A percentile compares a stretch with the other conserved stretches of the same genome.
phyloP scores from a whole-genome alignment of 495 filamentous ascomycete genomes.

The Sphaerosporella brunnea region DNA sequence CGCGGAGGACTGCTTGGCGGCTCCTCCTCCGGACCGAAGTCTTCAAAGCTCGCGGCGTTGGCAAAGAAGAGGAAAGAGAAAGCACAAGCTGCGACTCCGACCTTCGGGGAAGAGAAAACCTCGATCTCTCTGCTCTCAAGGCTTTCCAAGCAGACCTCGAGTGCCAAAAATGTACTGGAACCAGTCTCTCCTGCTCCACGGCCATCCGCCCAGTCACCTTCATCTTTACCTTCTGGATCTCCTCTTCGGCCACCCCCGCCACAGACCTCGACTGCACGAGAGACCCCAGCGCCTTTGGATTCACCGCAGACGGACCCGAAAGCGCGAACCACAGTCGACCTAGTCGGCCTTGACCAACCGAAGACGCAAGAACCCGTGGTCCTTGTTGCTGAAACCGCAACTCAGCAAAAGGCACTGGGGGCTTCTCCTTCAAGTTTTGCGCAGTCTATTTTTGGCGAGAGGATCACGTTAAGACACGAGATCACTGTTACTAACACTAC shows the following conservation, averaged over 20 bases:
- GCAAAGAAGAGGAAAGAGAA: conserved; percentile 80
- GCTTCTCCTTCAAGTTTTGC: conserved; percentile 27
- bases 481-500: conserved; percentile 16
- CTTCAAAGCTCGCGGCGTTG: conserved; percentile 76
- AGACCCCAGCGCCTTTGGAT: too few relatives aligned
- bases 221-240: too few relatives aligned
- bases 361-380: conserved; percentile 3
- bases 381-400: conserved; percentile 1
- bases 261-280: too few relatives aligned
- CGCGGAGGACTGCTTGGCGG: conserved; percentile 63
- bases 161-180: neutral
- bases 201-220: too few relatives aligned
- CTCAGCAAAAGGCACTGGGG: neutral
- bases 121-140: conserved; percentile 20
- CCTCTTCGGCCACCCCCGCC: too few relatives aligned
- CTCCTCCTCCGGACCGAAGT: conserved; percentile 43
- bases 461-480: conserved; percentile 14
- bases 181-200: neutral
- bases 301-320: neutral
- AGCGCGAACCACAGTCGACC: too few relatives aligned
- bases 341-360: conserved; percentile 20
- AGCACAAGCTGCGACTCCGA: conserved; percentile 28
- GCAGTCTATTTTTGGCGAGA: conserved; percentile 24
- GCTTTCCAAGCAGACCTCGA: conserved; percentile 12
- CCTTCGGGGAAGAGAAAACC: conserved; percentile 10